Evolutionary conservation across 1,284 basidiomycete species (phyloP), one percentile per base, ranked within the genome.

Genomic region (Sanghuangporus sanghuang): DNA sequence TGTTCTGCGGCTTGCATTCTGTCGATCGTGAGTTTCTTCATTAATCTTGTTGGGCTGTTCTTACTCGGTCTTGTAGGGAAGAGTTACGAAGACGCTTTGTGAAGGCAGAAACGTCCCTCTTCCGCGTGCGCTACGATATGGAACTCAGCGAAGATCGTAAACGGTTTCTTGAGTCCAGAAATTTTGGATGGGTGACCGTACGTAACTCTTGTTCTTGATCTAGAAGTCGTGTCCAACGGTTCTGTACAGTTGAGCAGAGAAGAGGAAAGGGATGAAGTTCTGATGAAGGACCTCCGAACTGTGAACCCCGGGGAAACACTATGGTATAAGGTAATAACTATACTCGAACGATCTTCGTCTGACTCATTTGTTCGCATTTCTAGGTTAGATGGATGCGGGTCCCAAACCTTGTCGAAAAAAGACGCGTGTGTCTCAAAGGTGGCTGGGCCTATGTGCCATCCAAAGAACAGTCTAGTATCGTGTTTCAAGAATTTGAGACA

Each of bases 1-100:
- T 77, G 94, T 99, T 2, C 81, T 99, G 65, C 81, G 97, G 52
- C 81, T 99, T 46, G 96, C 97, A 1, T 99, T 99, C 75, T 97
- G 95, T 76, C 86, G 94, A 63, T 95, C 93, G 95, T 97, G 75
- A 74, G 93, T 85, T 9, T 9, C 48, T 39, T 36, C 59, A 62
- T 42, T 58, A n/a, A 46, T 46, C 16, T 14, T 46, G 44, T 46
- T 46, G 6, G 6, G 16, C 44, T 12, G 2, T 7, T 46, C 16
- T n/a, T 7, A 6, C 16, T 14, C 8, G 7, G n/a, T 46, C 44
- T 46, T 46, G 11, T 67, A 97, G 95, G 54, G 96, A 98, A 69
- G 97, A 99, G 65, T 80, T 99, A 42, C 81, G 96, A 59, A 79
- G 88, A 57, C 84, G 96, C 48, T 99, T 98, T 71, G 80, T 98